Conservation (phyloP, 1,284 basidiomycete genomes). For the Boletellus dicymbophilus region DNA sequence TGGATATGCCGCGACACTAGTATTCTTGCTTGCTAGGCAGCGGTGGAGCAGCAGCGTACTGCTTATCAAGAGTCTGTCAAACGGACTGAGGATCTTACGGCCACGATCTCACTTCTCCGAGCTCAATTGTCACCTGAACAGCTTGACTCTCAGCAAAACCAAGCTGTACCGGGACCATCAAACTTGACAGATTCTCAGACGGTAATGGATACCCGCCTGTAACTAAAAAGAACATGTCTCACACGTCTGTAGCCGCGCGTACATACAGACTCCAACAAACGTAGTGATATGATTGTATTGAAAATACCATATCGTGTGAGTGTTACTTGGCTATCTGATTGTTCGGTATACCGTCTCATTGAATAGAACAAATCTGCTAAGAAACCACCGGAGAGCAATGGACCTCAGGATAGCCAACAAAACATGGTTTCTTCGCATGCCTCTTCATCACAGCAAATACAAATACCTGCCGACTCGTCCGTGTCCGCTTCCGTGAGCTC, state of each 20-base stretch:
- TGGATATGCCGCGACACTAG: not conserved
- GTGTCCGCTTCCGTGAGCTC: slow-evolving; percentile 1
- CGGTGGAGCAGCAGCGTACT: slow-evolving; percentile 16
- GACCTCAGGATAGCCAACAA: slow-evolving; percentile 3
- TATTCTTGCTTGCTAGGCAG: slow-evolving; percentile 9
- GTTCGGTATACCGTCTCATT: slow-evolving; percentile 3
- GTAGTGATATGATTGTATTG: slow-evolving; percentile 24
- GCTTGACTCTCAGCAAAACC: slow-evolving; percentile 8
- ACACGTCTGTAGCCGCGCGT: slow-evolving; percentile 8
- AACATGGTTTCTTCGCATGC: slow-evolving; percentile 12
- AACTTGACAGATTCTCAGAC: not conserved
- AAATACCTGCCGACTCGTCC: not conserved
- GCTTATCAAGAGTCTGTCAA: slow-evolving; percentile 13
- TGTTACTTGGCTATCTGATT: not conserved
- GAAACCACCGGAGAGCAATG: slow-evolving; percentile 9
- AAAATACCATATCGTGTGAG: slow-evolving; percentile 28
- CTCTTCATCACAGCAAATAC: slow-evolving; percentile 5
- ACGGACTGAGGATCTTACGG: slow-evolving; percentile 23
- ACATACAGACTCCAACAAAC: slow-evolving; percentile 14
- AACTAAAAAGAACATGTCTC: slow-evolving; percentile 5
- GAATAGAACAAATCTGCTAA: slow-evolving; percentile 10
- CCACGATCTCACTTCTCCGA: slow-evolving; percentile 17
- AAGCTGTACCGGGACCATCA: not conserved
- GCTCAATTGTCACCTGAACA: slow-evolving; percentile 21
- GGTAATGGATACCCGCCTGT: slow-evolving; percentile 11